Conservation (phyloP, 2,329 filamentous ascomycete genomes). For the Pseudogymnoascus sp. region DNA sequence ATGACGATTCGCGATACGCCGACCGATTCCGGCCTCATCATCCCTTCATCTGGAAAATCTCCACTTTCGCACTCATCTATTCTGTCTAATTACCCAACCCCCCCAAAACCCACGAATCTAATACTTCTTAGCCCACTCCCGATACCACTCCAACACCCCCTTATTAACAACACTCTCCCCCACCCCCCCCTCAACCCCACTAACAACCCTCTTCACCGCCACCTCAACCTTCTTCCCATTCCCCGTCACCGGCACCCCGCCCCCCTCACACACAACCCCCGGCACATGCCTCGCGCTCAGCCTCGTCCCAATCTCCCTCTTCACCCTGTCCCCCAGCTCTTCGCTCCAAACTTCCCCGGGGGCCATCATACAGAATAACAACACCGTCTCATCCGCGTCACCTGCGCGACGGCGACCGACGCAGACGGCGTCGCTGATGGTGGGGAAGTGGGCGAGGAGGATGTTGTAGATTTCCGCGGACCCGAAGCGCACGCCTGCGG, state of each 20-base stretch:
- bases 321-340: slow-evolving; percentile 56
- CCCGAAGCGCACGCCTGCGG: slow-evolving; percentile 83
- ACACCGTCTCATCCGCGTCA: slow-evolving; percentile 38
- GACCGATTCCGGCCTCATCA: not conserved
- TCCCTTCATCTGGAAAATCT: not conserved
- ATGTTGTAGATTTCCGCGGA: slow-evolving; percentile 95
- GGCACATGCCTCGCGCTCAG: slow-evolving; percentile 87
- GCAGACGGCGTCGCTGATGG: slow-evolving; percentile 81
- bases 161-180: slow-evolving; percentile 91
- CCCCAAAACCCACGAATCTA: slow-evolving; percentile 10
- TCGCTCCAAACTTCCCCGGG: slow-evolving; percentile 40
- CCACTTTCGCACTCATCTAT: not conserved
- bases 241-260: slow-evolving; percentile 73
- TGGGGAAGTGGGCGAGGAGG: slow-evolving; percentile 71
- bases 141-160: slow-evolving; percentile 82
- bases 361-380: slow-evolving; percentile 80
- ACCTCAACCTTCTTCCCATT: slow-evolving; percentile 99
- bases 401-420: slow-evolving; percentile 60
- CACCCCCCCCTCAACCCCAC: slow-evolving; percentile 76
- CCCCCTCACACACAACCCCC: slow-evolving; percentile 69
- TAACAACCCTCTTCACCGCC: slow-evolving; percentile 91
- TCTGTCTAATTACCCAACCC: not conserved
- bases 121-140: slow-evolving; percentile 59
- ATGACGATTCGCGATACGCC: not conserved
- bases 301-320: slow-evolving; percentile 61